phyloP scores from a whole-genome alignment of 176 grass and related monocot genomes.

The Avena eriantha region DNA sequence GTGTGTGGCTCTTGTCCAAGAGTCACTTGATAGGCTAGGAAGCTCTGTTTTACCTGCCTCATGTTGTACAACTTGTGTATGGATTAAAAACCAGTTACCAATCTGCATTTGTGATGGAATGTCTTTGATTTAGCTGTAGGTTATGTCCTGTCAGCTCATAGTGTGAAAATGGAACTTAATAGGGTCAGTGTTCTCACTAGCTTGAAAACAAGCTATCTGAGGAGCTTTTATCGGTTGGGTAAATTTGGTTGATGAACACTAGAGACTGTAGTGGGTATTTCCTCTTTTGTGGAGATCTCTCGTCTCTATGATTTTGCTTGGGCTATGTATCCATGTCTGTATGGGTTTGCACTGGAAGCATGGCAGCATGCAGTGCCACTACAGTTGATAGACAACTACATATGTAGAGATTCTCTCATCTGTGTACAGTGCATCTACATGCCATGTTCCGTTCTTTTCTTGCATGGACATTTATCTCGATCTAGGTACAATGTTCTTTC shows the following conservation, averaged over 20 bases:
- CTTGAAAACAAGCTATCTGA: neutral
- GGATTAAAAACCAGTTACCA: neutral
- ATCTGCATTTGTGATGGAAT: neutral
- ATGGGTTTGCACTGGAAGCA: too few relatives aligned
- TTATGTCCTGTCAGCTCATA: neutral
- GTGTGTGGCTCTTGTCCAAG: neutral
- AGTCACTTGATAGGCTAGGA: constrained; percentile 13
- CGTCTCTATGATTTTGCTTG: neutral
- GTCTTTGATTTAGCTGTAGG: too few relatives aligned
- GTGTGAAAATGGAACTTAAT: neutral
- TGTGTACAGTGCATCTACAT: too few relatives aligned
- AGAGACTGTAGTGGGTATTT: neutral
- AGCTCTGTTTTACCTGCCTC: neutral
- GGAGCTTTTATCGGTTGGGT: neutral
- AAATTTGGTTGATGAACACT: neutral
- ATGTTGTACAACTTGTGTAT: neutral
- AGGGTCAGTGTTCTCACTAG: neutral
- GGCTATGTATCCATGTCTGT: constrained; percentile 14
- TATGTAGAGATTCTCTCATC: too few relatives aligned
- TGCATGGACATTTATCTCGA: too few relatives aligned
- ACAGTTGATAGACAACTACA: too few relatives aligned
- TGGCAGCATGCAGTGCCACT: neutral
- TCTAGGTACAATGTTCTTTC: too few relatives aligned
- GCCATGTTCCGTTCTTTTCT: too few relatives aligned
- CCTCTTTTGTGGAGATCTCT: neutral